Base-by-base conservation (phyloP, 805 yeast genomes). In the Schizosaccharomyces octosporus region DNA sequence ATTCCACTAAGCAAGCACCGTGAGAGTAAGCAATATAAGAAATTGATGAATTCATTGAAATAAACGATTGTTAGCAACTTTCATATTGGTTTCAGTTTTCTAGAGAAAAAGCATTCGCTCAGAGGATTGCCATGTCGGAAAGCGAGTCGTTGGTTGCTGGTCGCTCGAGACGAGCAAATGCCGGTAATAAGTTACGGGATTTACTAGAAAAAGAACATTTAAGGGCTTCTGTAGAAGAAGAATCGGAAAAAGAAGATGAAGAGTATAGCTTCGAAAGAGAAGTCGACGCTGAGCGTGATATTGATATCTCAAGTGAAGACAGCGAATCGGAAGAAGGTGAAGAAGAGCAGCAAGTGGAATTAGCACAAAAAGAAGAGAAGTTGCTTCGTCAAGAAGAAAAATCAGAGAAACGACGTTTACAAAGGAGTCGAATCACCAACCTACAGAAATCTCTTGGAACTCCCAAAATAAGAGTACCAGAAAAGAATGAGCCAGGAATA, bases 101-200 rank as follows among this genome's bases (percentile, higher is more conserved):
- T 36, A 9, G 2, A 3, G 41, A 36, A 36, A 13, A 36, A 36
- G 41, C 1, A 19, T 45, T 45, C 11, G 7, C 27, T 19, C 27
- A n/a, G n/a, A 45, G 13, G 17, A 6, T 19, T n/a, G 27, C 21
- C 27, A 45, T 45, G 51, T 45, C 51, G 24, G 51, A n/a, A n/a
- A 6, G 7, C 27, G 59, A 55, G 32, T 29, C 59, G 48, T 55
- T 55, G 59, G 48, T 32, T 29, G 41, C 41, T 32, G 59, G 59
- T 32, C 59, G 59, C 21, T n/a, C 36, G 17, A 55, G 41, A 55
- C 59, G 59, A 4, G 59, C 59, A n/a, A 57, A 36, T 9, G 60
- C 60, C 11, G 60, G 60, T 17, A 57, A 57, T 41, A 24, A 31
- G 5, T 11, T 57, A 6, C 60, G 60, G 27, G 60, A 36, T 15